Percentiles rank a stretch among this genome's conserved stretches.
Conservation (phyloP, 768 basidiomycete species). For the Panus rudis region DNA sequence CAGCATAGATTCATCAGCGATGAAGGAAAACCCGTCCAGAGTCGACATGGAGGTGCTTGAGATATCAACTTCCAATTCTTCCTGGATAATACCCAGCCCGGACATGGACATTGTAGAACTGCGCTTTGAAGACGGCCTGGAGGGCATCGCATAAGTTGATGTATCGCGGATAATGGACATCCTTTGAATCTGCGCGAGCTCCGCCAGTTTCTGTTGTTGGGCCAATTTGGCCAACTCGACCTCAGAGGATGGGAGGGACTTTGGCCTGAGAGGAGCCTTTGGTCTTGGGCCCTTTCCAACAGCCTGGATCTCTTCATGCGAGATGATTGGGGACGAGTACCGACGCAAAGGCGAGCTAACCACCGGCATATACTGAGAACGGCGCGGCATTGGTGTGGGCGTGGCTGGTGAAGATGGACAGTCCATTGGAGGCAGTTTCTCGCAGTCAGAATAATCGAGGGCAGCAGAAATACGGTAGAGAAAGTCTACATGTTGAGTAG, state of each 20-base stretch:
- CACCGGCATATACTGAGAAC: neutral
- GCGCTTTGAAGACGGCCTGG: constrained; percentile 1
- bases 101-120: neutral
- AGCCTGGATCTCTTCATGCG: neutral
- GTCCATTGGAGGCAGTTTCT: too few species aligned
- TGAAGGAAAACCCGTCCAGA: constrained; percentile 5
- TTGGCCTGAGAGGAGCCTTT: neutral
- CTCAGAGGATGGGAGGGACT: neutral
- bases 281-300: neutral
- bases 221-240: neutral
- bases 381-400: neutral
- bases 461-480: neutral
- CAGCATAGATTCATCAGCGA: constrained; percentile 2
- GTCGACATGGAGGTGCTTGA: constrained; percentile 8
- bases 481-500: neutral
- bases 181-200: constrained; percentile 12
- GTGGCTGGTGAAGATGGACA: neutral
- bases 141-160: neutral
- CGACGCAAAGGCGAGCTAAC: neutral
- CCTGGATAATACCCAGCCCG: constrained; percentile 8
- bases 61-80: constrained; percentile 8
- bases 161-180: constrained; percentile 9
- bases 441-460: neutral
- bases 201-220: constrained; percentile 11
- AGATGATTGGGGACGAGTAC: constrained; percentile 1